These are phyloP conservation scores for Penicillium maclennaniae DNA, from an alignment of 495 filamentous ascomycete species.

Conservation along the genomic window DNA sequence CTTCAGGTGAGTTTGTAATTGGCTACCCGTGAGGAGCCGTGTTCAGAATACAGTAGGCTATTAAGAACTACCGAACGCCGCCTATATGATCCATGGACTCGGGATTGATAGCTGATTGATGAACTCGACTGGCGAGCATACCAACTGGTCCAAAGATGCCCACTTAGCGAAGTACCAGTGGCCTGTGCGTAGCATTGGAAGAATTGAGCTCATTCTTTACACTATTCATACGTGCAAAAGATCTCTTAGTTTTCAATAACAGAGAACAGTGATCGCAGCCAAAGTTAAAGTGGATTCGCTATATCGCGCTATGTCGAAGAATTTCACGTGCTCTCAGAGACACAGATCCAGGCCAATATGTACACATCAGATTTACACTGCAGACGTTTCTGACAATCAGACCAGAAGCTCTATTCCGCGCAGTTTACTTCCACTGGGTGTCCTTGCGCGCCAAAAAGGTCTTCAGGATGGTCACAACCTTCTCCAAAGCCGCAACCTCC, in stretches of 20 bases:
- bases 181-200: neutral
- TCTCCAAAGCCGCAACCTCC: constrained; percentile 74
- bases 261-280: neutral
- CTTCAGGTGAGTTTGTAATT: no score
- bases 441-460: constrained; percentile 64
- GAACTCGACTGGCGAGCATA: no score
- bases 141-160: neutral
- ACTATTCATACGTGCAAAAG: neutral
- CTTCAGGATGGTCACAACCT: constrained; percentile 71
- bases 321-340: constrained; percentile 15
- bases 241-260: neutral
- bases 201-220: neutral
- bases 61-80: neutral
- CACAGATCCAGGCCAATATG: constrained; percentile 29
- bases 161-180: neutral
- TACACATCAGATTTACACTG: constrained; percentile 24
- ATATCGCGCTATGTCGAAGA: neutral
- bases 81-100: neutral
- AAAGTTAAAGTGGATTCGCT: neutral
- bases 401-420: neutral
- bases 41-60: neutral
- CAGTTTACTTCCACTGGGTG: constrained; percentile 58
- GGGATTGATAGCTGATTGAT: no score
- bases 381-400: constrained; percentile 5
- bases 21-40: neutral